Evolutionary conservation across 371 early-diverging fungal genomes (phyloP).

Genomic region (Synchytrium microbalum): DNA sequence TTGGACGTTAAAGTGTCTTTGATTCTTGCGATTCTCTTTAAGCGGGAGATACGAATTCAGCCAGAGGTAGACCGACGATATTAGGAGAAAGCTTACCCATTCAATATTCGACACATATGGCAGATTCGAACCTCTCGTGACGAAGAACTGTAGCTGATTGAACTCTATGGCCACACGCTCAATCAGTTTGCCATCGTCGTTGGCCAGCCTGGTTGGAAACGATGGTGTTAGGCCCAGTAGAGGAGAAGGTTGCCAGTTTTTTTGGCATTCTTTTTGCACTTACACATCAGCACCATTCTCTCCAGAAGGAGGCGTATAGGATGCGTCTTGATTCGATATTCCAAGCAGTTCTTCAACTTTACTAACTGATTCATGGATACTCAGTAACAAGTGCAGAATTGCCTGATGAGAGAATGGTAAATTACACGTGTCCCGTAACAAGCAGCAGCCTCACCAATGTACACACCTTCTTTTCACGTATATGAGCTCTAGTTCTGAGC

Average conservation of each 20-base stretch:
- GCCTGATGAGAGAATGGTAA: slow-evolving; percentile 26
- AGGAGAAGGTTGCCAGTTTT: neutral
- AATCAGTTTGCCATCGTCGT: slow-evolving; percentile 50
- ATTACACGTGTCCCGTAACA: neutral
- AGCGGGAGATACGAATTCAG: neutral
- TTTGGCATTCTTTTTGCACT: slow-evolving; percentile 18
- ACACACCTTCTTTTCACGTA: slow-evolving; percentile 60
- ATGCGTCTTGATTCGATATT: slow-evolving; percentile 37
- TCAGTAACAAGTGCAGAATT: slow-evolving; percentile 53
- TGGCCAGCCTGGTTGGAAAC: slow-evolving; percentile 5
- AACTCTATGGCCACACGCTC: slow-evolving; percentile 83
- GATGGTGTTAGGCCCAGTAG: neutral
- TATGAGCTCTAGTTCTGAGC: slow-evolving; percentile 49
- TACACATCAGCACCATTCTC: too few species aligned
- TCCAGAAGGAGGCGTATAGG: too few species aligned
- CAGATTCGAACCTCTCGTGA: slow-evolving; percentile 48
- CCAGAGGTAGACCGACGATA: neutral
- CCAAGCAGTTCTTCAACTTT: slow-evolving; percentile 66
- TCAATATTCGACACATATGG: slow-evolving; percentile 66
- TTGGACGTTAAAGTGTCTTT: slow-evolving; percentile 49
- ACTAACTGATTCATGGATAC: slow-evolving; percentile 64
- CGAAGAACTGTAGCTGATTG: slow-evolving; percentile 74
- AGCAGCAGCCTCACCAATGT: neutral
- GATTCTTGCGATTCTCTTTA: slow-evolving; percentile 58
- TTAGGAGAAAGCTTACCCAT: slow-evolving; percentile 46